These are phyloP conservation scores for Schrenkiella parvula DNA, from an alignment of 345 rosid species.

Conservation along the genomic window DNA sequence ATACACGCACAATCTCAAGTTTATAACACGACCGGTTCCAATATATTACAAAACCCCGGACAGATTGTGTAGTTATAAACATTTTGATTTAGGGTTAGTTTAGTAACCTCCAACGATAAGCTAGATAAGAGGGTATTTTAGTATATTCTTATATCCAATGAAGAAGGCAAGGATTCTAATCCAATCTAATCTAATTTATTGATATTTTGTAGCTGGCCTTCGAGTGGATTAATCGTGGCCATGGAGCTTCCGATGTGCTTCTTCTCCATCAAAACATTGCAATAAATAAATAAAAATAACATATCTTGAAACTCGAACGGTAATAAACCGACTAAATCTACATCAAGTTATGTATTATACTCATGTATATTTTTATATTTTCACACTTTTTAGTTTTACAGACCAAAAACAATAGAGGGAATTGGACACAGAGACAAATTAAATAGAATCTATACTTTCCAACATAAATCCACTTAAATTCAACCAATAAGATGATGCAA, in stretches of 20 bases:
- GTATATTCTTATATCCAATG: slow-evolving; percentile 5
- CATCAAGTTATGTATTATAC: not conserved
- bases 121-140: not conserved
- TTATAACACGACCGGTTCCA: not conserved
- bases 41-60: not conserved
- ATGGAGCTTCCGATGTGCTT: slow-evolving; percentile 17
- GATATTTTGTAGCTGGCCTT: slow-evolving; percentile 13
- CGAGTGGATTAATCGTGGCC: slow-evolving; percentile 28
- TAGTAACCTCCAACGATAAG: not conserved
- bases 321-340: not conserved
- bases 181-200: not conserved
- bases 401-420: not conserved
- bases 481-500: not conserved
- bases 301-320: not conserved
- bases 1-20: not conserved
- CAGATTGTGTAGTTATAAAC: not conserved
- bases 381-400: not conserved
- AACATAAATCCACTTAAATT: slow-evolving; percentile 1
- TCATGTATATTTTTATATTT: not conserved
- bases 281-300: not conserved
- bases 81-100: not conserved
- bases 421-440: not conserved
- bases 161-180: not conserved
- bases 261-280: not conserved
- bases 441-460: not conserved